A percentile compares a stretch with the other conserved stretches of the same genome.
Evolutionary conservation across 2,329 filamentous ascomycete genomes (phyloP).

Genomic region (Sarocladium oryzae): DNA sequence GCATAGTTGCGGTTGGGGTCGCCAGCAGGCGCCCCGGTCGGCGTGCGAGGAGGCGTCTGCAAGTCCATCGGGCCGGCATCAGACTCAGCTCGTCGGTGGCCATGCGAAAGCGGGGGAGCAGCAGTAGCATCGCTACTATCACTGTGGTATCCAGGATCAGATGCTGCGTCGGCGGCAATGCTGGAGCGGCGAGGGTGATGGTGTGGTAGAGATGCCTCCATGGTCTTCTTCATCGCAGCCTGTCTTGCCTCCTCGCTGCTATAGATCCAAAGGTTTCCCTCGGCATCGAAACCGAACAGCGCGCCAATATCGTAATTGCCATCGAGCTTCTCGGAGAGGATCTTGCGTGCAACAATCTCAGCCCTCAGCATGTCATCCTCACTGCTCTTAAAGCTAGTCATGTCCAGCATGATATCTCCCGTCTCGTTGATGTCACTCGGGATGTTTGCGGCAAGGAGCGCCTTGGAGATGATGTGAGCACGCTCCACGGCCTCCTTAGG

Average conservation of each 20-base stretch:
- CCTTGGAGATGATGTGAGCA: conserved; percentile 77
- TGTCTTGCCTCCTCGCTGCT: conserved; percentile 95
- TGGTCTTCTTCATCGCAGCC: conserved; percentile 64
- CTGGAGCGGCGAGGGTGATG: conserved; percentile 39
- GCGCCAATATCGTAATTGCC: conserved; percentile 95
- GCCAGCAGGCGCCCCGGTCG: conserved; percentile 57
- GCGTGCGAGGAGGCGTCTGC: conserved; percentile 62
- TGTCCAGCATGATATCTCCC: conserved; percentile 94
- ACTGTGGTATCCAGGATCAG: conserved; percentile 92
- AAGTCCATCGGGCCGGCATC: conserved; percentile 49
- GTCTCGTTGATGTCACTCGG: conserved; percentile 86
- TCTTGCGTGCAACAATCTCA: conserved; percentile 87
- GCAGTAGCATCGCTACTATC: conserved; percentile 64
- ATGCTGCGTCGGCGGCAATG: conserved; percentile 70
- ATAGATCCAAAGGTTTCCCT: conserved; percentile 99
- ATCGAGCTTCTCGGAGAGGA: conserved; percentile 86
- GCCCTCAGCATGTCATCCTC: conserved; percentile 88
- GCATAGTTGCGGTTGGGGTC: conserved; percentile 85
- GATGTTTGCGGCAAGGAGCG: conserved; percentile 84
- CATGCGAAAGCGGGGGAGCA: conserved; percentile 33
- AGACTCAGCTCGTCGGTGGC: conserved; percentile 61
- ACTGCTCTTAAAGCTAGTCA: conserved; percentile 92
- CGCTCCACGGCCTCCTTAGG: conserved; percentile 73
- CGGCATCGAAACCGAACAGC: conserved; percentile 88
- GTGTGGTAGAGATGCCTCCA: conserved; percentile 42